These are phyloP conservation scores for Cicer arietinum DNA, from an alignment of 306 rosid genomes.

Conservation along the genomic window DNA sequence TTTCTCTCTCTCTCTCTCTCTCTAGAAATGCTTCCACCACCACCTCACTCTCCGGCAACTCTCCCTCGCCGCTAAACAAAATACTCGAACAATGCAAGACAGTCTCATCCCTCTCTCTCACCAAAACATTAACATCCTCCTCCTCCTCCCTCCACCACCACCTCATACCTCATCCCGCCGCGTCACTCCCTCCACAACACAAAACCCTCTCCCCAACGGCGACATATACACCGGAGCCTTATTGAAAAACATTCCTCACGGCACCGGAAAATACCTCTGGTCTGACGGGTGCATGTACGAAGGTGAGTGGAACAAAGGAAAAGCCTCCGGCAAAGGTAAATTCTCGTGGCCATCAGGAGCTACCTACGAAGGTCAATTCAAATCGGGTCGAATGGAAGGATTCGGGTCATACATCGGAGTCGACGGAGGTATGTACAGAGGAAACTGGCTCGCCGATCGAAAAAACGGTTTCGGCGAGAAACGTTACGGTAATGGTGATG, in stretches of 20 bases:
- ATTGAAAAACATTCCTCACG: constrained; percentile 56
- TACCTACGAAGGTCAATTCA: constrained; percentile 59
- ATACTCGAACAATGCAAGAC: constrained; percentile 52
- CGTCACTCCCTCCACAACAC: constrained; percentile 40
- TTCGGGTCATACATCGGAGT: constrained; percentile 50
- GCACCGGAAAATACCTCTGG: constrained; percentile 60
- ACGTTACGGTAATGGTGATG: constrained; percentile 53
- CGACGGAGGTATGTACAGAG: constrained; percentile 53
- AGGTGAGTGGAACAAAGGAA: constrained; percentile 58
- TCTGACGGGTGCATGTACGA: constrained; percentile 64
- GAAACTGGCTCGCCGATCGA: constrained; percentile 50
- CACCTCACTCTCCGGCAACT: constrained; percentile 40
- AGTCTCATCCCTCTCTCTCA: constrained; percentile 48
- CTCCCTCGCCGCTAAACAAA: not conserved
- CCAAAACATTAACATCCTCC: constrained; percentile 33
- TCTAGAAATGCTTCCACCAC: constrained; percentile 42
- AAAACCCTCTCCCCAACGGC: constrained; percentile 52
- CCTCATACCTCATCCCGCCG: constrained; percentile 44
- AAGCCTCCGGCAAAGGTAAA: constrained; percentile 53
- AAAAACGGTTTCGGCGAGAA: constrained; percentile 57
- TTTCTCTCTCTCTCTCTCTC: not conserved
- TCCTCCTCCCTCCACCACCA: constrained; percentile 40
- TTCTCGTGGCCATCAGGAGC: constrained; percentile 69
- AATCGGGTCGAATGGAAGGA: constrained; percentile 57
- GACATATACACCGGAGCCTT: constrained; percentile 56